Evolutionary conservation across 352 stramenopile genomes (phyloP), one percentile per base, ranked within the genome.

Genomic region (Pythium oligandrum): DNA sequence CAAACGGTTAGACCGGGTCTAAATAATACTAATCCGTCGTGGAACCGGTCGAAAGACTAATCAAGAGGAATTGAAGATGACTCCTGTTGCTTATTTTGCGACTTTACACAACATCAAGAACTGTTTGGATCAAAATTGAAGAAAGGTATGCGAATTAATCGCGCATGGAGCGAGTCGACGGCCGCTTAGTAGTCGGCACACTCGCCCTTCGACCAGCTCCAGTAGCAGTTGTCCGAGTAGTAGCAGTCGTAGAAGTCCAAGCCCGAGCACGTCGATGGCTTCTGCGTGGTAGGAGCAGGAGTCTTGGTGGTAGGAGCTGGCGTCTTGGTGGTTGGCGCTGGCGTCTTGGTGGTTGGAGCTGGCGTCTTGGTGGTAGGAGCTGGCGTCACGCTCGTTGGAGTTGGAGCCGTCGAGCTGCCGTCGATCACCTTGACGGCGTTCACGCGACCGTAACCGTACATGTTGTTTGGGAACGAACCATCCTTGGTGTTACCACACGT

Each of bases 391-490:
- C 32, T 38, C 40, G 31, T 40, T 31, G 32, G 12, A 49, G 50
- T 5, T 31, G 3, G 31, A 1, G 36, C 31, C 2, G 39, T 8
- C 17, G 36, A 33, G 26, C 34, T 46, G 6, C 7, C 31, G 38
- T 26, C 17, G 17, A 63, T 51, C 30, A 52, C 60, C 7, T 53
- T 55, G 17, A 69, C 31, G 32, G 61, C 59, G 47, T 77, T 75
- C 17, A 80, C 5, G 40, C 64, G 68, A 30, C 68, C 68, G 42
- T 70, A 55, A 36, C 67, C 71, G 38, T 55, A 79, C 47, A 70
- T 59, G 53, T 82, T 79, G 59, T 79, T 82, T 4, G 69, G 72
- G 54, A 58, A 74, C 9, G 40, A 53, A 1, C n/a, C 36, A 51
- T 71, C 69, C 9, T 47, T 40, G 6, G 67, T 68, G 6, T 51